A percentile compares a stretch with the other conserved stretches of the same genome.
phyloP scores from a whole-genome alignment of 805 yeast species.

The Torulaspora indica region DNA sequence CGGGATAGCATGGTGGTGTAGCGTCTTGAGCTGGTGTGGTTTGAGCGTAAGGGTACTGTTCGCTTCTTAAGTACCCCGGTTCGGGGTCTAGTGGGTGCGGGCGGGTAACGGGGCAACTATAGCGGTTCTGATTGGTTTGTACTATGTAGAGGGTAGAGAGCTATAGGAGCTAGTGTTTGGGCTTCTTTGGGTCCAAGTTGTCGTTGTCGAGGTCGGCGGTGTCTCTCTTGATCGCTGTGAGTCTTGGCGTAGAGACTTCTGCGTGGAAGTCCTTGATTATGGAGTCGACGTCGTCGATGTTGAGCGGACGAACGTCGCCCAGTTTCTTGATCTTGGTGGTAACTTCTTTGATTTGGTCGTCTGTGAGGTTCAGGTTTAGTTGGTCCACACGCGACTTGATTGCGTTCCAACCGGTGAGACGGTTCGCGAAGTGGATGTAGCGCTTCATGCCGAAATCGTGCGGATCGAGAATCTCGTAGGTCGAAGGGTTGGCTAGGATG shows the following conservation, averaged over 20 bases:
- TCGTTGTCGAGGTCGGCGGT: conserved; percentile 23
- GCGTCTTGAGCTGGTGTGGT: no score
- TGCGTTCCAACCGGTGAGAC: conserved; percentile 98
- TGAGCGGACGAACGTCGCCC: conserved; percentile 92
- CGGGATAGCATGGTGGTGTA: conserved; percentile 22
- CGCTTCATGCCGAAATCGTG: conserved; percentile 92
- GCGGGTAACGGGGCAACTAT: conserved; percentile 3
- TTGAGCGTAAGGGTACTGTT: background rate
- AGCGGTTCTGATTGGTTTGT: conserved; percentile 3
- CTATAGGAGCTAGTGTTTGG: conserved; percentile 17
- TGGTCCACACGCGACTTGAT: conserved; percentile 98
- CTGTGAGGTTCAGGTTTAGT: conserved; percentile 81
- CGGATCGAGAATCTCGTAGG: conserved; percentile 95
- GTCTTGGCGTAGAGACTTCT: conserved; percentile 54
- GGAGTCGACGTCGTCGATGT: conserved; percentile 95
- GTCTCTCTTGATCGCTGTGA: conserved; percentile 32
- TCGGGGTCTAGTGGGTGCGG: background rate
- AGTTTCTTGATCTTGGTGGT: conserved; percentile 87
- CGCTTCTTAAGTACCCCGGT: conserved; percentile 3
- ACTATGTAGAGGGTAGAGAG: background rate
- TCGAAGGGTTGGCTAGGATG: conserved; percentile 94
- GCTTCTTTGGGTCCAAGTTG: conserved; percentile 35
- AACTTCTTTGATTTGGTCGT: conserved; percentile 91
- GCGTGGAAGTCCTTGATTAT: conserved; percentile 92
- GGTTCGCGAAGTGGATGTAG: conserved; percentile 95